Evolutionary conservation across 495 filamentous ascomycete species (phyloP), one percentile per base, ranked within the genome.

Genomic region (Tuber brumale): DNA sequence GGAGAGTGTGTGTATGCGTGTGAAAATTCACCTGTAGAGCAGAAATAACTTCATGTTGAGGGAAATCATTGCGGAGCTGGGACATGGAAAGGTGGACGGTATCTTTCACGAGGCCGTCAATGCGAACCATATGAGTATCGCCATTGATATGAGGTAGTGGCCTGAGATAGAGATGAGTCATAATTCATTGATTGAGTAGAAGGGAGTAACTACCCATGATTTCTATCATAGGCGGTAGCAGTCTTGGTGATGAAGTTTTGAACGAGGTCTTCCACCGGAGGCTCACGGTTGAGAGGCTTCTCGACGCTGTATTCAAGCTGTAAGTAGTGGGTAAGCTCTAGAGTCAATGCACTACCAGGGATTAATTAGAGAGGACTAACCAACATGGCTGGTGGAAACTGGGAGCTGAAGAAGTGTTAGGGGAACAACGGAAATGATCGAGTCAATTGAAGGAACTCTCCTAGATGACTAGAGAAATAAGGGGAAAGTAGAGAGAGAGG

Each of bases 21-120:
- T 12, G 23, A 39, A 21, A 21, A 69, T 41, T 41, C 73, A 82
- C 81, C 51, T 82, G 88, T 0, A 91, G 84, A 27, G 88, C 87
- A 75, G 86, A 87, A 9, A 87, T 83, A 14, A 91, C 86, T 72
- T 85, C 83, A 71, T 90, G 85, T 73, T 90, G 89, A 16, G 81
- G 81, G 73, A 87, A 88, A 18, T 87, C 82, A 6, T 84, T 83
- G 21, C 79, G 80, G 9, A 89, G 84, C 27, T 88, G 72, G 4
- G 69, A 19, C 46, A 83, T 80, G 23, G 81, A 80, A 5, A 83
- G 45, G 39, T 81, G 66, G 21, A 83, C 51, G 57, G 76, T 69
- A 2, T 45, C 71, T 42, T 74, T 70, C 16, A 83, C 79, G 31
- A 72, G 75, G 14, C 82, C 82, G 72, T 79, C 76, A n/a, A 83